Evolutionary conservation across 2,329 filamentous ascomycete genomes (phyloP).

Genomic region (Fusarium metavorans): DNA sequence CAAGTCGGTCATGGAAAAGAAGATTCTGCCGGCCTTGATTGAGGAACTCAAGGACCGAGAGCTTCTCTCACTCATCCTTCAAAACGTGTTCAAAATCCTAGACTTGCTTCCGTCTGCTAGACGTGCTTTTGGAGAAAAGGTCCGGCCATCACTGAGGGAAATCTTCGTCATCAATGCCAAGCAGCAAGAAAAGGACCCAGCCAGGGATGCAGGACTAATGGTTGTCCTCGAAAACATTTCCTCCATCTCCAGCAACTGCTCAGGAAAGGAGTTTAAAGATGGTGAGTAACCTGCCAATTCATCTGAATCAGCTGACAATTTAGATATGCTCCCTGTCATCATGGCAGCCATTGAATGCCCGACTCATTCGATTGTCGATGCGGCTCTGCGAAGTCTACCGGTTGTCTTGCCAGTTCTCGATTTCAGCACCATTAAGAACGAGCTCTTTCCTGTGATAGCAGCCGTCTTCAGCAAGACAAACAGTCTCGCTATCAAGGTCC

Average conservation of each 20-base stretch:
- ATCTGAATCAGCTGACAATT: neutral
- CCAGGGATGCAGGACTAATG: slow-evolving; percentile 91
- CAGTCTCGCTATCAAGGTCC: slow-evolving; percentile 93
- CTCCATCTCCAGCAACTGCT: slow-evolving; percentile 81
- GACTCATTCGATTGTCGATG: slow-evolving; percentile 90
- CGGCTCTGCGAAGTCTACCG: slow-evolving; percentile 81
- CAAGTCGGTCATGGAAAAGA: slow-evolving; percentile 93
- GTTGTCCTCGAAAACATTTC: slow-evolving; percentile 87
- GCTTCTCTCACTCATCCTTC: slow-evolving; percentile 84
- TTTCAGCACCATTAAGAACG: slow-evolving; percentile 96
- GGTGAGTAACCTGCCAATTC: slow-evolving; percentile 62
- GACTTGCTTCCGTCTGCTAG: slow-evolving; percentile 81
- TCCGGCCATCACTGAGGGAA: slow-evolving; percentile 86
- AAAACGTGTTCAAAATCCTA: slow-evolving; percentile 93
- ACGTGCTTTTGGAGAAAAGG: slow-evolving; percentile 84
- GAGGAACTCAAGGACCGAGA: slow-evolving; percentile 96
- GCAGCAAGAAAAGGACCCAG: slow-evolving; percentile 80
- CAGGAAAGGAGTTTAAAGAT: slow-evolving; percentile 94
- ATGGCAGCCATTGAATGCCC: slow-evolving; percentile 86
- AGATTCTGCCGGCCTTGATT: slow-evolving; percentile 86
- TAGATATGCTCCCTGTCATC: slow-evolving; percentile 90
- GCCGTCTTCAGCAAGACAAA: slow-evolving; percentile 92
- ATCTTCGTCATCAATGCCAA: slow-evolving; percentile 78
- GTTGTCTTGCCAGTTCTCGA: slow-evolving; percentile 89
- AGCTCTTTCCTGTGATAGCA: slow-evolving; percentile 93